Percentiles rank a stretch among this genome's conserved stretches.
Evolutionary conservation across 306 rosid genomes (phyloP).

Genomic region (Begonia fuchsioides): DNA sequence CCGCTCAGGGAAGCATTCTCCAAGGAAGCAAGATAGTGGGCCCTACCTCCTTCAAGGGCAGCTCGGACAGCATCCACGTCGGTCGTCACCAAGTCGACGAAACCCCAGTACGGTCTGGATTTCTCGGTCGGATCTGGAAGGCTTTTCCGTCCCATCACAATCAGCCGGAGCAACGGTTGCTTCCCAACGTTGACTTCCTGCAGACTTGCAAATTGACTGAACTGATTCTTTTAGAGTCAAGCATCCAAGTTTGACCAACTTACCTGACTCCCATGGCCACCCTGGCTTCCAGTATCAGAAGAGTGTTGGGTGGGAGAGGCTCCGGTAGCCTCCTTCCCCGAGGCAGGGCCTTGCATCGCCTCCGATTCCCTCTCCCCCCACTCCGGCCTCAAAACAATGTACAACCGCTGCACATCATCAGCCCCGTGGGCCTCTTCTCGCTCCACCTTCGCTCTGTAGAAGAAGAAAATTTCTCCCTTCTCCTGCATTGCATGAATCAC

Average conservation of each 20-base stretch:
- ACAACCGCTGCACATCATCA: slow-evolving; percentile 44
- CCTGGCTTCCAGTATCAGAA: slow-evolving; percentile 3
- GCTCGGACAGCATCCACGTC: slow-evolving; percentile 22
- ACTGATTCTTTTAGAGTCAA: background rate
- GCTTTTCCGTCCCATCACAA: slow-evolving; percentile 45
- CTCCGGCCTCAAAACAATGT: slow-evolving; percentile 31
- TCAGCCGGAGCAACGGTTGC: slow-evolving; percentile 31
- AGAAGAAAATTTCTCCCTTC: slow-evolving; percentile 53
- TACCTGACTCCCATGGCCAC: slow-evolving; percentile 32
- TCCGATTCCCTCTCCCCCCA: slow-evolving; percentile 28
- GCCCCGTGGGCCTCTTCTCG: slow-evolving; percentile 37
- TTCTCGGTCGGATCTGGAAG: slow-evolving; percentile 36
- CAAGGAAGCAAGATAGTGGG: too few species aligned
- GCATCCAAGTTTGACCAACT: background rate
- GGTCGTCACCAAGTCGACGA: slow-evolving; percentile 40
- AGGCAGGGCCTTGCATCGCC: slow-evolving; percentile 26
- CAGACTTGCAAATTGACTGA: too few species aligned
- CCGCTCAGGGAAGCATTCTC: too few species aligned
- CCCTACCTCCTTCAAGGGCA: slow-evolving; percentile 33
- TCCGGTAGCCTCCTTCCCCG: slow-evolving; percentile 25
- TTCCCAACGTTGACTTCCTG: slow-evolving; percentile 38
- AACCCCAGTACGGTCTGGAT: slow-evolving; percentile 35
- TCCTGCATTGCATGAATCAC: slow-evolving; percentile 16
- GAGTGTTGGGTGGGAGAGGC: too few species aligned
- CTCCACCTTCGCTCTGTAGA: slow-evolving; percentile 35